Conservation (phyloP, 306 rosid genomes). For the Dryas drummondii region DNA sequence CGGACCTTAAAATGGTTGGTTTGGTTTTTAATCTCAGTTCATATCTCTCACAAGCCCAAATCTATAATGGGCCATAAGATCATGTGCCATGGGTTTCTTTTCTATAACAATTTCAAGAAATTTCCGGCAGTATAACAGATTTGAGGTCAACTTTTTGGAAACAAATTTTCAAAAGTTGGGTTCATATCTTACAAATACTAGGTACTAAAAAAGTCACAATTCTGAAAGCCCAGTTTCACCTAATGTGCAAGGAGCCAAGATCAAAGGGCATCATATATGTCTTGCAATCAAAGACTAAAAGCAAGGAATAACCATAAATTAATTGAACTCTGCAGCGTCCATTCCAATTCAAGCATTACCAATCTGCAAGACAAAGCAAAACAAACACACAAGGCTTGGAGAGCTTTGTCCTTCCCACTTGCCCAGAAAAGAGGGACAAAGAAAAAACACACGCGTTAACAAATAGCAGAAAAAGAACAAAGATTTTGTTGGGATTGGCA, state of each 20-base stretch:
- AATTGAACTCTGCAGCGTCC: constrained; percentile 43
- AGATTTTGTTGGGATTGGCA: not conserved
- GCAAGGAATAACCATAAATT: constrained; percentile 20
- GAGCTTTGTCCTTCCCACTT: constrained; percentile 5
- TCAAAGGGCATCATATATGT: not conserved
- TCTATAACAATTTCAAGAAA: no score
- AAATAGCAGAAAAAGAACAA: not conserved
- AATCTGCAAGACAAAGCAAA: constrained; percentile 73
- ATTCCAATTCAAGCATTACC: constrained; percentile 81
- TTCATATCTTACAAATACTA: not conserved
- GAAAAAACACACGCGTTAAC: not conserved
- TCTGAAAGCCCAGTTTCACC: constrained; percentile 32
- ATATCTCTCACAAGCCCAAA: no score
- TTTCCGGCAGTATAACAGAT: no score
- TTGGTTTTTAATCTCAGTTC: no score
- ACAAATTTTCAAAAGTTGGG: not conserved
- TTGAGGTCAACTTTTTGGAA: no score
- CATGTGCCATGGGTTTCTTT: no score
- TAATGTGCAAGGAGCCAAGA: constrained; percentile 22
- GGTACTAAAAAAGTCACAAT: not conserved
- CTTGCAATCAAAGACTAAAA: constrained; percentile 43
- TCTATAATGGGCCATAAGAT: no score
- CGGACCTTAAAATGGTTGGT: no score
- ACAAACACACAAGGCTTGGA: constrained; percentile 12
- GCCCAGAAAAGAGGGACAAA: not conserved